phyloP scores from a whole-genome alignment of 2,329 filamentous ascomycete genomes.

The Aspergillus fischeri region DNA sequence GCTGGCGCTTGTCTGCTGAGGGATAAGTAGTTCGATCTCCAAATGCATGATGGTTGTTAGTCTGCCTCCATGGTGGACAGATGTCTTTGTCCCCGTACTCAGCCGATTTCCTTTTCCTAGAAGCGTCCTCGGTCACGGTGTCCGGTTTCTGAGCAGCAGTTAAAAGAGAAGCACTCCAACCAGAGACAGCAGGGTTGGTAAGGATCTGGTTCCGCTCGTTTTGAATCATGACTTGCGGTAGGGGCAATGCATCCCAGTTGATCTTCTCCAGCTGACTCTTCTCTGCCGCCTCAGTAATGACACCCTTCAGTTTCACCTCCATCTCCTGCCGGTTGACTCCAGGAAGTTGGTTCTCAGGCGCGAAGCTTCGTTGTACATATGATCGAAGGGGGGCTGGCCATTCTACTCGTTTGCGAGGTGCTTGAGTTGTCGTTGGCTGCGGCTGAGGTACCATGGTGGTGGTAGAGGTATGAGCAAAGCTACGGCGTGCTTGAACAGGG shows the following conservation, averaged over 20 bases:
- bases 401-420: conserved; percentile 56
- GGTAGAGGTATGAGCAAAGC: conserved; percentile 45
- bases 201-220: conserved; percentile 58
- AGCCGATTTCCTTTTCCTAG: conserved; percentile 79
- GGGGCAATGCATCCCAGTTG: conserved; percentile 77
- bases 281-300: conserved; percentile 79
- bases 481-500: conserved; percentile 59
- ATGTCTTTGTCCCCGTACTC: conserved; percentile 53
- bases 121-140: conserved; percentile 27
- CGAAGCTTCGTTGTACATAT: conserved; percentile 88
- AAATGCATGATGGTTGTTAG: conserved; percentile 58
- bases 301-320: conserved; percentile 76
- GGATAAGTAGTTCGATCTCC: conserved; percentile 72
- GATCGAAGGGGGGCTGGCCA: conserved; percentile 79
- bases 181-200: conserved; percentile 41
- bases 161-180: conserved; percentile 26
- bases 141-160: conserved; percentile 19
- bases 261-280: conserved; percentile 65
- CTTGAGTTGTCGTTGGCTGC: conserved; percentile 32
- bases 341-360: conserved; percentile 63
- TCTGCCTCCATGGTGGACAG: conserved; percentile 70
- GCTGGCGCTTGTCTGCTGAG: conserved; percentile 48
- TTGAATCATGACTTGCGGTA: conserved; percentile 80
- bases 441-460: conserved; percentile 18
- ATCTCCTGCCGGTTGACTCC: conserved; percentile 66